A percentile compares a stretch with the other conserved stretches of the same genome.
These are phyloP conservation scores for Nematocida homosporus DNA, from an alignment of 371 early-diverging fungal genomes.

Conservation along the genomic window DNA sequence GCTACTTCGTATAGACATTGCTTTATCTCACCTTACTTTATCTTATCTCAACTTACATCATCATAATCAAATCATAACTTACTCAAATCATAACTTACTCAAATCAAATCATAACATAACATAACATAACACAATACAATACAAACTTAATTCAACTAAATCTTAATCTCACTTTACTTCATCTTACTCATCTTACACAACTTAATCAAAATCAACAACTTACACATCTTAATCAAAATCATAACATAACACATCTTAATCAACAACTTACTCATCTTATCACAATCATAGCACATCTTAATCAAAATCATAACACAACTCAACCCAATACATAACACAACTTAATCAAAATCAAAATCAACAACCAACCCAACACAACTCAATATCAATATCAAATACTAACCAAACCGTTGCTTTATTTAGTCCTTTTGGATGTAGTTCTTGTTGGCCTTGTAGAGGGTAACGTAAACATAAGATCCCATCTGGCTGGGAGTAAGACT, in stretches of 20 bases:
- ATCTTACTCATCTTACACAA: no score
- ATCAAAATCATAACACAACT: conserved; percentile 1
- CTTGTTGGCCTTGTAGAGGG: conserved; percentile 64
- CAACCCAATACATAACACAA: background rate
- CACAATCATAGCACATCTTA: background rate
- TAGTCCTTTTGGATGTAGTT: conserved; percentile 58
- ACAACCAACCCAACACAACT: background rate
- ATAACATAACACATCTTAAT: no score
- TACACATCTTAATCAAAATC: no score
- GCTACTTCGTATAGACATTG: conserved; percentile 56
- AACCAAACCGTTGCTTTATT: conserved; percentile 11
- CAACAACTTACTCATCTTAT: background rate
- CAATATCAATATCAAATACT: background rate
- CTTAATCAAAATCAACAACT: no score
- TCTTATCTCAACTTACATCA: no score
- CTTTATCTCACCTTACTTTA: no score
- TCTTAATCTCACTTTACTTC: no score
- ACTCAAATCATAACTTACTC: no score
- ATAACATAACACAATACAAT: no score
- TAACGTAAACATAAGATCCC: conserved; percentile 62
- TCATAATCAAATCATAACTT: no score
- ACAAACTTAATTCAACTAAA: no score
- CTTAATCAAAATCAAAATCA: background rate
- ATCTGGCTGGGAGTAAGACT: conserved; percentile 63
- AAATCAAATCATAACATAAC: no score